These are phyloP conservation scores for Stramenopiles sp. DNA, from an alignment of 352 stramenopile genomes.

Conservation along the genomic window DNA sequence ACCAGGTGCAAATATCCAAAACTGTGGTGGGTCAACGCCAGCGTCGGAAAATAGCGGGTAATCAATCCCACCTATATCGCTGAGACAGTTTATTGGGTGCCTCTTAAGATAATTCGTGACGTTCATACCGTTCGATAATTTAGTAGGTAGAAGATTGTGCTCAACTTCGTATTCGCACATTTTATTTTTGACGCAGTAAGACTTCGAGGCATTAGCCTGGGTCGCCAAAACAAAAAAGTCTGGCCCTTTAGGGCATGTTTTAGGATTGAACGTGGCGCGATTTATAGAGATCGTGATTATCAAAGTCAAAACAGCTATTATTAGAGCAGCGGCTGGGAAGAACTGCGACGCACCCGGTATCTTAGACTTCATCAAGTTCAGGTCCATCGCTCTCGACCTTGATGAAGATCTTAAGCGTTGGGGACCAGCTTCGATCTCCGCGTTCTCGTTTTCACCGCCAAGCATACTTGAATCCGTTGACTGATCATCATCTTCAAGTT, in stretches of 20 bases:
- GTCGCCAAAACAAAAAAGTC: background rate
- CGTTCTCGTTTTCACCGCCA: no score
- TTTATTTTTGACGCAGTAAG: background rate
- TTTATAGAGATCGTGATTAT: background rate
- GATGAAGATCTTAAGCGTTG: background rate
- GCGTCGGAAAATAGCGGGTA: constrained; percentile 1
- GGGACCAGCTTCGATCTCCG: no score
- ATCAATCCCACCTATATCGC: background rate
- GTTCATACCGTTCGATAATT: background rate
- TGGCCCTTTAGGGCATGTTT: background rate
- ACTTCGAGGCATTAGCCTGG: background rate
- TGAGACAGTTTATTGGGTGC: background rate
- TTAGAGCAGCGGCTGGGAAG: background rate
- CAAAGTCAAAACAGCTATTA: background rate
- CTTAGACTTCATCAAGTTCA: background rate
- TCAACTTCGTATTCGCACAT: background rate
- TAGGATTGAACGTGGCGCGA: background rate
- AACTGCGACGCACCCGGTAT: background rate
- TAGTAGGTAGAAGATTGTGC: background rate
- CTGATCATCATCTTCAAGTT: no score
- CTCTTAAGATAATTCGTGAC: background rate
- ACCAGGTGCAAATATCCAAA: background rate
- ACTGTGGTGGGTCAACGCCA: background rate
- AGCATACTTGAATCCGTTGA: no score
- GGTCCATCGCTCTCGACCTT: background rate